Evolutionary conservation across 306 rosid genomes (phyloP).

Genomic region (Canavalia gladiata): DNA sequence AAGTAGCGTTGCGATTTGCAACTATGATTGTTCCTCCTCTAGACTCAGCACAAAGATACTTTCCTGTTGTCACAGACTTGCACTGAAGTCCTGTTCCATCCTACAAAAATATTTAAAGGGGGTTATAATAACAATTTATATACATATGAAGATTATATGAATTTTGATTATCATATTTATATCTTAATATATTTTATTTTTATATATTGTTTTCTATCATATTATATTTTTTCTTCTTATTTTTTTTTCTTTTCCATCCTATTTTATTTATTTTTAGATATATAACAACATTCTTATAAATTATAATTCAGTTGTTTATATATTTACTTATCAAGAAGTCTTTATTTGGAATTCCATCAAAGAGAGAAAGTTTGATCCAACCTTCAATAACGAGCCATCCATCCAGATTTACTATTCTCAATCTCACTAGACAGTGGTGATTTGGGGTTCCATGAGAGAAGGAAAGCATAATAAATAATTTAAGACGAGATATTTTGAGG

Average conservation of each 20-base stretch:
- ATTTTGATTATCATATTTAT: too few species aligned
- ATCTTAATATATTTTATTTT: too few species aligned
- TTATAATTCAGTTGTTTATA: not conserved
- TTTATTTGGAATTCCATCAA: constrained; percentile 78
- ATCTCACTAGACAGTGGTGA: too few species aligned
- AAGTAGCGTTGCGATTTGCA: constrained; percentile 72
- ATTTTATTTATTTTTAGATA: too few species aligned
- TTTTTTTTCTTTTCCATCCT: too few species aligned
- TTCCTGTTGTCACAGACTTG: constrained; percentile 66
- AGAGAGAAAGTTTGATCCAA: constrained; percentile 84
- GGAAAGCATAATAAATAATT: constrained; percentile 15
- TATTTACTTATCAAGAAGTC: constrained; percentile 57
- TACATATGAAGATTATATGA: not conserved
- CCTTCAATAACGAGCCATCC: constrained; percentile 89
- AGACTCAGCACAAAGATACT: constrained; percentile 66
- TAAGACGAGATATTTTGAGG: constrained; percentile 30
- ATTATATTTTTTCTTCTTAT: too few species aligned
- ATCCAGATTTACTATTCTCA: constrained; percentile 77
- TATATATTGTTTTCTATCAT: too few species aligned
- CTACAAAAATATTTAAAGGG: too few species aligned
- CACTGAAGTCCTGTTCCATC: constrained; percentile 78
- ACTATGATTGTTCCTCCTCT: constrained; percentile 83
- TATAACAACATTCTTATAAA: too few species aligned
- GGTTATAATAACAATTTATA: not conserved
- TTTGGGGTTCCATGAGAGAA: constrained; percentile 45